Percentiles rank a stretch among this genome's conserved stretches.
These are phyloP conservation scores for Tardiomyces blankii DNA, from an alignment of 1,139 yeast species.

Conservation along the genomic window DNA sequence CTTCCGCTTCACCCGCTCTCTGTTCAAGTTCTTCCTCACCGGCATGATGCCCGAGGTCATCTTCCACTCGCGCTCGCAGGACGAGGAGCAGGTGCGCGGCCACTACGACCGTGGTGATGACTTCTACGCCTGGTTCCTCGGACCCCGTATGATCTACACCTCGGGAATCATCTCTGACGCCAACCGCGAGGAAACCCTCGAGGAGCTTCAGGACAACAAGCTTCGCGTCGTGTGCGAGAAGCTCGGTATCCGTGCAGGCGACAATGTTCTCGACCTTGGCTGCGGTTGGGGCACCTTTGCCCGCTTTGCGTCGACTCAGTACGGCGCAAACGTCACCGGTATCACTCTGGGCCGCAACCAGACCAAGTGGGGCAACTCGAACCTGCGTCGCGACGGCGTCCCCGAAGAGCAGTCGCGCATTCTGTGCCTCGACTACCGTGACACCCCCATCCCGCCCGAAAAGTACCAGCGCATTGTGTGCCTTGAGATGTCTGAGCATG, in stretches of 20 bases:
- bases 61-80: constrained; percentile 85
- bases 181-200: constrained; percentile 62
- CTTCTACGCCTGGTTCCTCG: constrained; percentile 87
- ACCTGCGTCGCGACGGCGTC: constrained; percentile 60
- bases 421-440: constrained; percentile 83
- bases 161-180: constrained; percentile 76
- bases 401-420: constrained; percentile 59
- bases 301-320: constrained; percentile 68
- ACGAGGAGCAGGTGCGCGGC: constrained; percentile 92
- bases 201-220: constrained; percentile 85
- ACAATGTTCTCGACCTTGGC: constrained; percentile 70
- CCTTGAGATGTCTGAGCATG: constrained; percentile 95
- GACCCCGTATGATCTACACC: constrained; percentile 91
- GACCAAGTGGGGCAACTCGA: constrained; percentile 78
- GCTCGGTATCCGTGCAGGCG: constrained; percentile 63
- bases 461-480: constrained; percentile 82
- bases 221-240: constrained; percentile 81
- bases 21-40: constrained; percentile 70
- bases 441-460: constrained; percentile 68
- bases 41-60: constrained; percentile 93
- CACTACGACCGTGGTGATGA: constrained; percentile 97
- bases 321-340: constrained; percentile 84
- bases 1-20: constrained; percentile 65
- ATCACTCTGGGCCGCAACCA: constrained; percentile 84
- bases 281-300: constrained; percentile 98